phyloP scores from a whole-genome alignment of 2,329 filamentous ascomycete genomes.

The Claviceps sorghi region DNA sequence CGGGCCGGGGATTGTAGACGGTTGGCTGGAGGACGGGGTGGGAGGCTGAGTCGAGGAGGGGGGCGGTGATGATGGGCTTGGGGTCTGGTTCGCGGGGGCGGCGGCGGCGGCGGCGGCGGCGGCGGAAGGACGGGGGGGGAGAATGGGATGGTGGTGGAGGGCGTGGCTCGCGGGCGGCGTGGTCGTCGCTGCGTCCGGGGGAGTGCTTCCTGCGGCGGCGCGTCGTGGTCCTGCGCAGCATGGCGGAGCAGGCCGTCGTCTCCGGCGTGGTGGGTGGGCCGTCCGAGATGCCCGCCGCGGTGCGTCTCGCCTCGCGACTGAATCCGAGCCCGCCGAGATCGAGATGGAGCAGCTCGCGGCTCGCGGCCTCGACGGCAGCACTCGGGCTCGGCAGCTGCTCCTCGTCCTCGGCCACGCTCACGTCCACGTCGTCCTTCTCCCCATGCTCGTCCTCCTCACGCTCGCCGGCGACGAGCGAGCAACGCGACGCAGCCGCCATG shows the following conservation, averaged over 20 bases:
- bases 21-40: constrained; percentile 40
- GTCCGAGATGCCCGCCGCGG: constrained; percentile 17
- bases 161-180: constrained; percentile 9
- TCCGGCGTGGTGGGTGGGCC: constrained; percentile 8
- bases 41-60: constrained; percentile 33
- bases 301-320: constrained; percentile 19
- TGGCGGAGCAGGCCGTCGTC: constrained; percentile 21
- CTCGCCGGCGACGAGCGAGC: constrained; percentile 20
- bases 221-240: constrained; percentile 30
- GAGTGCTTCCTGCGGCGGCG: constrained; percentile 23
- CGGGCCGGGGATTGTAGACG: constrained; percentile 34
- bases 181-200: constrained; percentile 15
- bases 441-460: constrained; percentile 14
- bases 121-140: constrained; percentile 5
- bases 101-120: constrained; percentile 9
- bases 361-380: constrained; percentile 39
- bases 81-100: constrained; percentile 15
- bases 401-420: too few species aligned
- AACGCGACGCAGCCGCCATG: constrained; percentile 13
- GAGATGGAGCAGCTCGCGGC: constrained; percentile 29
- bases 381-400: constrained; percentile 30
- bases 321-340: constrained; percentile 26
- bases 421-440: too few species aligned
- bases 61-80: constrained; percentile 29
- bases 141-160: neutral